A percentile compares a stretch with the other conserved stretches of the same genome.
Evolutionary conservation across 208 protist species (phyloP).

Genomic region (Acanthamoeba rhysodes): DNA sequence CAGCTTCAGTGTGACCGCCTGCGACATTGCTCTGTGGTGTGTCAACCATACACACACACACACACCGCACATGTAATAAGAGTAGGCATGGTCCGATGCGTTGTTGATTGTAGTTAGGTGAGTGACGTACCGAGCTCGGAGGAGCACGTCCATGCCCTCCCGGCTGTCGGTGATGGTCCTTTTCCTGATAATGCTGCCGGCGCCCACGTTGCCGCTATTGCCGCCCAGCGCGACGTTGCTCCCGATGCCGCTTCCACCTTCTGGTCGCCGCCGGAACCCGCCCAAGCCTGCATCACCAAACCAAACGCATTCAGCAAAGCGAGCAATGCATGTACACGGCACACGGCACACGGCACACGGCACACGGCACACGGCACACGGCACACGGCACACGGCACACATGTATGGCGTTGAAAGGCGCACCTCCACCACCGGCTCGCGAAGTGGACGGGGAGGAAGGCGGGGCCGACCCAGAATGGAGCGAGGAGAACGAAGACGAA

Average conservation of each 20-base stretch:
- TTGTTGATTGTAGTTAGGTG: neutral
- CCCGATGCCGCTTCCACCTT: conserved; percentile 3
- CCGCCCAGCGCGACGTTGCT: neutral
- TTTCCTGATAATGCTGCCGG: neutral
- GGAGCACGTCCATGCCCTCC: conserved; percentile 24
- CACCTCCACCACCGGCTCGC: conserved; percentile 20
- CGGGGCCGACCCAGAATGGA: neutral
- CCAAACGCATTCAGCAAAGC: neutral
- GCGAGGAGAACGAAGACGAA: conserved; percentile 3
- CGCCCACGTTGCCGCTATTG: neutral
- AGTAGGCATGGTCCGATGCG: neutral
- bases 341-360: too few species aligned
- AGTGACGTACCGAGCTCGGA: neutral
- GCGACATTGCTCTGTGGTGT: neutral
- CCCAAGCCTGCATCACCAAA: neutral
- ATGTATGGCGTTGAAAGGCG: neutral
- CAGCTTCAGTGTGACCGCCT: neutral
- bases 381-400: neutral
- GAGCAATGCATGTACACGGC: neutral
- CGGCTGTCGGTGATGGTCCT: conserved; percentile 18
- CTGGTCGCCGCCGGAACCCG: neutral
- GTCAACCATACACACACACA: neutral
- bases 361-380: too few species aligned
- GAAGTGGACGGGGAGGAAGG: conserved; percentile 1
- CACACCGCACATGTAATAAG: neutral